Evolutionary conservation across 176 grass and related monocot species (phyloP), one percentile per base, ranked within the genome.

Genomic region (Lolium multiflorum): DNA sequence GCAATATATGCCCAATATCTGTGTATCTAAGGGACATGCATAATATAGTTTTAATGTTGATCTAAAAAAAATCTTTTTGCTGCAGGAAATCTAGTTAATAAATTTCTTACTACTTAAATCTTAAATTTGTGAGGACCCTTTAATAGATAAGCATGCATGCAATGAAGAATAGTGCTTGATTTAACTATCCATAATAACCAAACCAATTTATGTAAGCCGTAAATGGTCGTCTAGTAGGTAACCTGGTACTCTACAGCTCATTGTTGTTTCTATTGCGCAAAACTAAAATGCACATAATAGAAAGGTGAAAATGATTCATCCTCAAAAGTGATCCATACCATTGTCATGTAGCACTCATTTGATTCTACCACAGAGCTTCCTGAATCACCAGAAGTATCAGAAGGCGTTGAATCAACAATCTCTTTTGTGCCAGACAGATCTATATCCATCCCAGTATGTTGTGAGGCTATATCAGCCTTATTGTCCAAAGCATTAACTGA

Each of bases 311-410:
- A 87, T 62, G 55, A 1, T 83, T 79, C 9, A 28, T 51, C 80
- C 73, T 56, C 20, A 85, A 73, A 37, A 87, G 17, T 56, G 47
- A 13, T 18, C 39, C 81, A 84, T 98, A 98, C 96, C 96, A 95
- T 93, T 92, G 77, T 77, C 72, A 98, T 82, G 61, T 90, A 95
- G 82, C 85, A 98, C 59, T 90, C 88, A 60, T 89, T 85, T 78
- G 88, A 87, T 54, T 89, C 72, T 74, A 60, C 80, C 49, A 62
- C 25, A 71, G 86, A 80, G 77, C 75, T 90, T 82, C 52, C 56
- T 73, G 71, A 79, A 83, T 75, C 17, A 81, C 50, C 80, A 74
- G 55, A 50, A 5, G 55, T 71, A 68, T 81, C 61, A 17, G 64
- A 81, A 60, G 64, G 74, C 41, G 86, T 77, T 81, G 61, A 82